Evolutionary conservation across 1,284 basidiomycete genomes (phyloP).

Genomic region (Termitomyces sp.): DNA sequence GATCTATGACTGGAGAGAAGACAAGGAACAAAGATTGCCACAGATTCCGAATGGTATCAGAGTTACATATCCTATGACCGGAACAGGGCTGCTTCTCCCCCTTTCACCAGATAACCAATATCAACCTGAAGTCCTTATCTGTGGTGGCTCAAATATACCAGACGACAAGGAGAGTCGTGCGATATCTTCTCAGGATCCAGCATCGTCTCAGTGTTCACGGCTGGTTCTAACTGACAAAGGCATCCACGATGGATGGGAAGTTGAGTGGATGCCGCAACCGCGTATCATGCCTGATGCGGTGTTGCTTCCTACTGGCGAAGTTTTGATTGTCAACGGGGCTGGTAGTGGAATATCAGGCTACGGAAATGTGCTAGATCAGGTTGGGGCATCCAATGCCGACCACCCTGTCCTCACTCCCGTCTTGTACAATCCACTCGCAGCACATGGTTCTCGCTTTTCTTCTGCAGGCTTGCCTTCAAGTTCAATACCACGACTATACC

Average conservation of each 20-base stretch:
- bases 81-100: constrained; percentile 68
- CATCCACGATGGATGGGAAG: constrained; percentile 67
- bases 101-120: constrained; percentile 60
- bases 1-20: constrained; percentile 71
- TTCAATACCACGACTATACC: constrained; percentile 76
- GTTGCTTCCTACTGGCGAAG: constrained; percentile 72
- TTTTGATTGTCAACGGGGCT: constrained; percentile 77
- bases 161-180: constrained; percentile 56
- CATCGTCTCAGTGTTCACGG: constrained; percentile 70
- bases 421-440: constrained; percentile 66
- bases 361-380: constrained; percentile 68
- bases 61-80: constrained; percentile 80
- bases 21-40: constrained; percentile 63
- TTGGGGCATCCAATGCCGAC: constrained; percentile 76
- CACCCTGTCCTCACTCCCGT: constrained; percentile 71
- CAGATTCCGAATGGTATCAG: constrained; percentile 74
- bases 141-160: constrained; percentile 70
- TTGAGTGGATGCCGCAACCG: constrained; percentile 69
- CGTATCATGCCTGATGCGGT: constrained; percentile 80
- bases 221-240: constrained; percentile 62
- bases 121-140: constrained; percentile 67
- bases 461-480: constrained; percentile 59
- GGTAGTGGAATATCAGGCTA: constrained; percentile 77
- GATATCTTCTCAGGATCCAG: constrained; percentile 65
- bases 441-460: constrained; percentile 60